These are phyloP conservation scores for Pseudogymnoascus sp. DNA, from an alignment of 2,329 filamentous ascomycete genomes.

Conservation along the genomic window DNA sequence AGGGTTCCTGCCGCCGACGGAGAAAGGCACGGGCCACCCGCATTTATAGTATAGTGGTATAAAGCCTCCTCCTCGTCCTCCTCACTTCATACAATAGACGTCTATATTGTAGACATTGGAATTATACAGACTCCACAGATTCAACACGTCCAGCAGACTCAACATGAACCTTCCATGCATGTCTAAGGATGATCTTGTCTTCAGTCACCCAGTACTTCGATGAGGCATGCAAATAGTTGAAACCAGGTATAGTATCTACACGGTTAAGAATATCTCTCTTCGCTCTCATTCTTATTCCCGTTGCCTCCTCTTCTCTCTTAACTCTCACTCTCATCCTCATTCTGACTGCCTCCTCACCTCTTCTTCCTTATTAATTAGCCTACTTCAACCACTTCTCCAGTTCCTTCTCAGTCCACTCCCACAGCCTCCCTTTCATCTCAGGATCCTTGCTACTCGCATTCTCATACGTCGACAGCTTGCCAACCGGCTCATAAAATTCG, in stretches of 20 bases:
- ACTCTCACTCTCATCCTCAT: too few relatives aligned
- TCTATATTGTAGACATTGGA: not conserved
- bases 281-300: not conserved
- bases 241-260: not conserved
- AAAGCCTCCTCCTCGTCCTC: not conserved
- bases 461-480: constrained; percentile 14
- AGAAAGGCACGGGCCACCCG: not conserved
- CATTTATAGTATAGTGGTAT: not conserved
- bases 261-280: not conserved
- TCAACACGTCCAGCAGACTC: not conserved
- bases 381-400: constrained; percentile 18
- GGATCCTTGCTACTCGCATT: constrained; percentile 17
- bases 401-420: constrained; percentile 31
- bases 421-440: constrained; percentile 29
- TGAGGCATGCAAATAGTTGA: not conserved
- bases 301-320: not conserved
- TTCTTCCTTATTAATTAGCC: not conserved
- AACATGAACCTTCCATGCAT: not conserved
- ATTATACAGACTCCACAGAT: not conserved
- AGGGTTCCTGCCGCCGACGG: not conserved
- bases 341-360: not conserved
- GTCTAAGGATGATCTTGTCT: not conserved
- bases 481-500: constrained; percentile 34
- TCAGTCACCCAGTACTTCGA: not conserved
- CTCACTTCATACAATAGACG: not conserved